A percentile compares a stretch with the other conserved stretches of the same genome.
phyloP scores from a whole-genome alignment of 192 early-diverging fungal genomes.

The Coemansia sp. region DNA sequence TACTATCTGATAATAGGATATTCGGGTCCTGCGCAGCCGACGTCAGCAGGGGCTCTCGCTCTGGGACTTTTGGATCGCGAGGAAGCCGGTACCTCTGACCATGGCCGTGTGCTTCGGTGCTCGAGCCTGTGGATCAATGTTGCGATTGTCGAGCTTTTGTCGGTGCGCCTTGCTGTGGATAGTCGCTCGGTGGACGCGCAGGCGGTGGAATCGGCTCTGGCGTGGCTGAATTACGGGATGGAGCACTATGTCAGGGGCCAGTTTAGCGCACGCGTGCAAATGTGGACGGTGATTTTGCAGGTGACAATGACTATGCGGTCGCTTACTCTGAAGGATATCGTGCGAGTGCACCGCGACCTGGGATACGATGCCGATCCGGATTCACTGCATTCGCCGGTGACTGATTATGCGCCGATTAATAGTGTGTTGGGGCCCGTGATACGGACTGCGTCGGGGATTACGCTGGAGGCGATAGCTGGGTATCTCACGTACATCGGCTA shows the following conservation, averaged over 20 bases:
- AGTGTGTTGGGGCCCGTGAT: constrained; percentile 15
- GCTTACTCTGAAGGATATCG: constrained; percentile 15
- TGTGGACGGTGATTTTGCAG: constrained; percentile 28
- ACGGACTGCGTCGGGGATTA: background rate
- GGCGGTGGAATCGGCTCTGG: constrained; percentile 5
- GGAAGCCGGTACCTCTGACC: background rate
- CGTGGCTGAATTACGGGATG: constrained; percentile 28
- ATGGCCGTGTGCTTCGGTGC: background rate
- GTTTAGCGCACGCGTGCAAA: constrained; percentile 20
- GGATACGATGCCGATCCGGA: constrained; percentile 1
- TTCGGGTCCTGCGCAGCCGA: constrained; percentile 11
- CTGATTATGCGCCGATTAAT: constrained; percentile 16
- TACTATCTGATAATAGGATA: constrained; percentile 37
- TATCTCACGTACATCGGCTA: constrained; percentile 9
- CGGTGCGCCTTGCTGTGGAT: background rate
- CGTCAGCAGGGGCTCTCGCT: constrained; percentile 1
- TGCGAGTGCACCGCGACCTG: constrained; percentile 12
- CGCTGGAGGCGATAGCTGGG: constrained; percentile 7
- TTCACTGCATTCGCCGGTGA: background rate
- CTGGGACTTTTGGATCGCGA: background rate
- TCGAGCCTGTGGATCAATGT: constrained; percentile 24
- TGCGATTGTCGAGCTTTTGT: constrained; percentile 23
- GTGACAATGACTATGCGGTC: constrained; percentile 10
- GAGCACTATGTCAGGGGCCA: background rate
- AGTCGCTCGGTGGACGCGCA: background rate